Evolutionary conservation across 73 alveolate genomes (phyloP), one percentile per base, ranked within the genome.

Genomic region (Uronychia binucleata): DNA sequence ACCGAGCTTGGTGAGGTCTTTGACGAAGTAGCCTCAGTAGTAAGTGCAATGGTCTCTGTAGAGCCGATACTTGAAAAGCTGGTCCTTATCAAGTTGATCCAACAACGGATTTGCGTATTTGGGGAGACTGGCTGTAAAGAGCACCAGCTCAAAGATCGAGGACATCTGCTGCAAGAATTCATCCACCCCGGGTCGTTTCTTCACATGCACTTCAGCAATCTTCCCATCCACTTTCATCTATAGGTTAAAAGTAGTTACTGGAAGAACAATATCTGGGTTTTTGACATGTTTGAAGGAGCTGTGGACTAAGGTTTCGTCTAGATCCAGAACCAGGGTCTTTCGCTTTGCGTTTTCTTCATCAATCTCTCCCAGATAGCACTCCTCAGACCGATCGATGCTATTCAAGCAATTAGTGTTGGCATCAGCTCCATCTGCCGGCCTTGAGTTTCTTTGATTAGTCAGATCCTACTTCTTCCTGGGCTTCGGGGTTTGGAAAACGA

Each of bases 241-340:
- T 19, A 19, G 19, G 19, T 46, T 46, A 46, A 11, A 46, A 46
- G n/a, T 19, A 11, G 67, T 58, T 86, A 91, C 92, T 33, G 57
- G 59, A 34, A 86, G 75, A 1, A 30, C 76, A 58, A 80, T 84
- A 35, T 87, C 92, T 34, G 83, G 81, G 59, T 89, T 86, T 32
- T 83, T 26, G 35, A 80, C 74, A 31, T 46, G 85, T 30, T 76
- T 32, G 57, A 91, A 91, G 30, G 92, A 93, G 75, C 96, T 91
- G 46, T 93, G 97, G 34, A 91, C 97, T n/a, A 90, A 84, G 14
- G 97, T 93, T 76, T 93, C 97, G 82, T 93, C 97, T 67, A 93
- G 81, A 82, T 93, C 97, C 19, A 93, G 78, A 1, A 93, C 90
- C 28, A 91, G 77, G 26, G 94, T 86, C 60, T 93, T 93, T 59